Percentiles rank a stretch among this genome's conserved stretches.
These are phyloP conservation scores for Pseudogymnoascus pannorum DNA, from an alignment of 2,329 filamentous ascomycete species.

Conservation along the genomic window DNA sequence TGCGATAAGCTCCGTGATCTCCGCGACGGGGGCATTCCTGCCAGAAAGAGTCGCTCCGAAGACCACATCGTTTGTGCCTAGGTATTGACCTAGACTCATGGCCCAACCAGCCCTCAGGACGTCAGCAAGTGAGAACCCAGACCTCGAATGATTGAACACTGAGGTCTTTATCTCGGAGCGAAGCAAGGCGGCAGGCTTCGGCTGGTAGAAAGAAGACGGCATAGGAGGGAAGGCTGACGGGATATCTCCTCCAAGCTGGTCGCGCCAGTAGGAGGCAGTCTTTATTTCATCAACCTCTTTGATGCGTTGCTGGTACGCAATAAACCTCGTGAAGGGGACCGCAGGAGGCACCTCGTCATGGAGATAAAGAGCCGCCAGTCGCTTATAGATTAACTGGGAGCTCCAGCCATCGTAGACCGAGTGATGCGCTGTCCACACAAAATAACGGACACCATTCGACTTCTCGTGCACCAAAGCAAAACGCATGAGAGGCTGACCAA, in stretches of 20 bases:
- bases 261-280: neutral
- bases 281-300: too few species aligned
- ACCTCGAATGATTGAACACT: slow-evolving; percentile 21
- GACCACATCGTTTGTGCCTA: slow-evolving; percentile 30
- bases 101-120: slow-evolving; percentile 35
- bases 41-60: slow-evolving; percentile 37
- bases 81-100: slow-evolving; percentile 30
- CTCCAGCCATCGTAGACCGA: slow-evolving; percentile 60
- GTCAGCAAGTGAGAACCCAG: neutral
- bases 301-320: neutral
- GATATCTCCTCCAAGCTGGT: slow-evolving; percentile 9
- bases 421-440: slow-evolving; percentile 41
- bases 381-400: slow-evolving; percentile 25
- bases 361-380: neutral
- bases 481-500: neutral
- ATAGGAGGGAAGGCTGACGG: slow-evolving; percentile 8
- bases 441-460: neutral
- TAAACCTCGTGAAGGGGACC: neutral
- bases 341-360: neutral
- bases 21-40: slow-evolving; percentile 30
- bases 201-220: neutral
- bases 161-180: neutral
- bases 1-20: slow-evolving; percentile 35
- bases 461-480: too few species aligned
- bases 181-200: too few species aligned